Base-by-base conservation (phyloP, 2,329 filamentous ascomycete species). In the Trichoderma koningii region DNA sequence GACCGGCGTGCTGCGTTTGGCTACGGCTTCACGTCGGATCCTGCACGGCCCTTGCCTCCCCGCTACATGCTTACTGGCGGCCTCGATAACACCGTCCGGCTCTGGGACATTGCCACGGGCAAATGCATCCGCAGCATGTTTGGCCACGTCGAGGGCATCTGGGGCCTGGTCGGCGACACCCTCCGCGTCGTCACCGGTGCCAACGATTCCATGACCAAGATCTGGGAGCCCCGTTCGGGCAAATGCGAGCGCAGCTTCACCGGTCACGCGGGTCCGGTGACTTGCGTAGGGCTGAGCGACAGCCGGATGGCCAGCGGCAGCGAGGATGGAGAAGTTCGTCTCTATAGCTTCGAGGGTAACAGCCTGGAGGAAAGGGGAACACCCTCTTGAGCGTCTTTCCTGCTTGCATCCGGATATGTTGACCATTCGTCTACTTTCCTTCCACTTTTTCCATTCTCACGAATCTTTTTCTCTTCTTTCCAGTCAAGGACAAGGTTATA, bases 111-210 rank as follows among this genome's bases (percentile, higher is more conserved):
- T 1, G 85, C 85, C 5, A 90, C 90, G 0, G 92, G 92, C 44
- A 87, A 87, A 68, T 97, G 92, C 72, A 83, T 97, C 41, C 90
- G 92, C 67, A 96, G 92, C 38, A 96, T 97, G 81, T 99, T 98
- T 74, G 95, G 95, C 0, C 95, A 99, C 73, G 86, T 99, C 23
- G 95, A 99, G 76, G 95, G 95, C 38, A 90, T 99, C 21, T 99
- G 95, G 95, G 90, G 91, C 6, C 83, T 99, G 3, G 92, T 91
- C 0, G 94, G 91, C 3, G 94, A 98, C 77, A 93, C 90, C 1
- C 80, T 98, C 21, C 87, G 95, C 12, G 87, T 97, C 17, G 92
- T 98, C 15, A 92, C 90, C 19, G 94, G 93, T 0, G 91, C 92
- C 12, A 93, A 98, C 76, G 95, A 99, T 77, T 89, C 92, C 48